Conservation (phyloP, 305 asterid species). For the Plantago coronopus region DNA sequence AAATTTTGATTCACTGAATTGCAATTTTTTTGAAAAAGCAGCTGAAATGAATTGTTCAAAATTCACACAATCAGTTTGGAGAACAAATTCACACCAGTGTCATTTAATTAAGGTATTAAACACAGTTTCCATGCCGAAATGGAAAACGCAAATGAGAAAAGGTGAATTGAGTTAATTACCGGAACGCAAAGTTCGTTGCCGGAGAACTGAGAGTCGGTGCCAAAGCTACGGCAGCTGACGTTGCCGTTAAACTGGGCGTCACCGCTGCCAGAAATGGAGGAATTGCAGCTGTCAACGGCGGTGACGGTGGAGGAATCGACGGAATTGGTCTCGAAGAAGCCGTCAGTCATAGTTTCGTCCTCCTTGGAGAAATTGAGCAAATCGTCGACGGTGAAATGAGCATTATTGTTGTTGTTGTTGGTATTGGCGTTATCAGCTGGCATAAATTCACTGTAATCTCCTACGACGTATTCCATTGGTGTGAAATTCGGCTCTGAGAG, state of each 20-base stretch:
- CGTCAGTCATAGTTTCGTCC: slow-evolving; percentile 78
- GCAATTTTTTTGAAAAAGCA: no score
- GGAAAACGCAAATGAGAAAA: slow-evolving; percentile 1
- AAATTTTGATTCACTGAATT: no score
- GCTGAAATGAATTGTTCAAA: no score
- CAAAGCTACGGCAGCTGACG: slow-evolving; percentile 55
- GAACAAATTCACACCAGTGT: no score
- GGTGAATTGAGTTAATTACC: slow-evolving; percentile 39
- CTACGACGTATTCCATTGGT: slow-evolving; percentile 54
- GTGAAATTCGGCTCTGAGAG: neutral
- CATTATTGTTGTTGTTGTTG: slow-evolving; percentile 22
- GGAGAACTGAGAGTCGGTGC: slow-evolving; percentile 62
- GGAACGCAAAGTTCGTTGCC: slow-evolving; percentile 88
- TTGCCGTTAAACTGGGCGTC: slow-evolving; percentile 54
- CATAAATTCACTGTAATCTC: slow-evolving; percentile 42
- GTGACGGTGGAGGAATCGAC: slow-evolving; percentile 62
- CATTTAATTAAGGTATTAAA: no score
- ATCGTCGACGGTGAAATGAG: slow-evolving; percentile 69
- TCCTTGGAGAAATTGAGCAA: slow-evolving; percentile 73
- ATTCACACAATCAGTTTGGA: no score
- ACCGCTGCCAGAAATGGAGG: slow-evolving; percentile 71
- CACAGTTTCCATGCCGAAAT: no score
- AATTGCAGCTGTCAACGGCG: slow-evolving; percentile 74
- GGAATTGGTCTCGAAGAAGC: slow-evolving; percentile 57
- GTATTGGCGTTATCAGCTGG: slow-evolving; percentile 27